Evolutionary conservation across 345 rosid species (phyloP), one percentile per base, ranked within the genome.

Genomic region (Hibiscus mutabilis): DNA sequence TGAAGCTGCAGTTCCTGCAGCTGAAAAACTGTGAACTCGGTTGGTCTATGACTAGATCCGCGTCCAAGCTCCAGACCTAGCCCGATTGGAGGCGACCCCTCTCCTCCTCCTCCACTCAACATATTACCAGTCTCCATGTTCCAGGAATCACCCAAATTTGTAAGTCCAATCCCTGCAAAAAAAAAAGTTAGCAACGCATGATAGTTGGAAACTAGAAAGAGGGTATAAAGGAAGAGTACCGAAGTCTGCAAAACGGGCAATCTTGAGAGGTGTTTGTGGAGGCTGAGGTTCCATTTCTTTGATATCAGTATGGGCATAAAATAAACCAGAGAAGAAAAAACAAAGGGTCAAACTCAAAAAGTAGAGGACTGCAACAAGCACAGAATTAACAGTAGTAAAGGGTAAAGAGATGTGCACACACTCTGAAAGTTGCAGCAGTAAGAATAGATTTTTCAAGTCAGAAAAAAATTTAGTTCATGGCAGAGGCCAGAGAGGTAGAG

Each of bases 1-100:
- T 86, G 90, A 2, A 82, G 83, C 16, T 82, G 80, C 1, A 86
- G 81, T 74, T 86, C 90, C 31, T 78, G 87, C 55, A 80, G 46
- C 60, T 82, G 87, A 60, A 79, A 75, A 67, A 82, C 44, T 3
- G 85, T 79, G 77, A 84, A 84, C 35, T 83, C 61, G 13, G 13
- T 59, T 14, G 57, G 7, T 65, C 47, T 73, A 13, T 44, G 52
- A 52, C 47, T 24, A 66, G 63, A 66, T 24, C 86, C 82, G 47
- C 68, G 29, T 60, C 82, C 84, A 46, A 86, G 84, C 70, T 81
- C 87, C 12, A 80, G 80, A 46, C 79, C 81, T 19, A 84, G 76
- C 21, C 78, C 83, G 53, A 77, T n/a, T 69, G 82, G 51, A 42
- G 77, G 72, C 53, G 84, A 79, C 55, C 69, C 75, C 21, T 58